These are phyloP conservation scores for Phytophthora palmivora DNA, from an alignment of 352 stramenopile genomes.

Conservation along the genomic window DNA sequence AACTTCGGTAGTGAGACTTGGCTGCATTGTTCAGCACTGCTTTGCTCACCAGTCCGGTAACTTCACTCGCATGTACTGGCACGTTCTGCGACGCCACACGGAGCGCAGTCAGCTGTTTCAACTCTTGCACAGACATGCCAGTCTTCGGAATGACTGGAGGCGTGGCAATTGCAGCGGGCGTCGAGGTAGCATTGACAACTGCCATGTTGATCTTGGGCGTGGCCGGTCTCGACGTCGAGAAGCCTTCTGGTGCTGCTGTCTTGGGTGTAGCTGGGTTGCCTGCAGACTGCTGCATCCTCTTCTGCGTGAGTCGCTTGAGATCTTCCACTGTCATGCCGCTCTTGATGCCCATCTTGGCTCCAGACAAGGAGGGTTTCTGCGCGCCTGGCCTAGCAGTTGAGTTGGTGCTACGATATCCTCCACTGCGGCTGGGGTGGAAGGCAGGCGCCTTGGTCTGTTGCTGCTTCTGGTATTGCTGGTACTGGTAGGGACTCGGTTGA, in stretches of 20 bases:
- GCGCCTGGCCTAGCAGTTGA: conserved; percentile 11
- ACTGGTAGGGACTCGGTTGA: conserved; percentile 46
- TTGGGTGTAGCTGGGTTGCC: conserved; percentile 52
- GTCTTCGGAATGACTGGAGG: conserved; percentile 71
- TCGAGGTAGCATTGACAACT: conserved; percentile 50
- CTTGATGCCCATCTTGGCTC: conserved; percentile 87
- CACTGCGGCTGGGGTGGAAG: conserved; percentile 34
- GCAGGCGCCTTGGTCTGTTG: conserved; percentile 37
- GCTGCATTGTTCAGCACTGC: conserved; percentile 75
- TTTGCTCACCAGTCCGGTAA: conserved; percentile 78
- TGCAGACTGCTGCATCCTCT: conserved; percentile 77
- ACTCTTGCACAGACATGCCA: conserved; percentile 87
- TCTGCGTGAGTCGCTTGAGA: conserved; percentile 86
- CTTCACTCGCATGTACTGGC: conserved; percentile 66
- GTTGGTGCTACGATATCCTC: conserved; percentile 30
- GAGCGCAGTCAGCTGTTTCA: conserved; percentile 86
- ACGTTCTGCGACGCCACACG: conserved; percentile 78
- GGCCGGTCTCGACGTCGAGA: conserved; percentile 39
- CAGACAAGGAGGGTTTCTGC: conserved; percentile 46
- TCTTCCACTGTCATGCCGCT: conserved; percentile 91
- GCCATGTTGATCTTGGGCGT: conserved; percentile 76
- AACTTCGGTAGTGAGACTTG: conserved; percentile 79
- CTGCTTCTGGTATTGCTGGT: conserved; percentile 55
- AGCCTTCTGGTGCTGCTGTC: conserved; percentile 21
- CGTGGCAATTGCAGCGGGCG: conserved; percentile 30